Evolutionary conservation across 805 yeast genomes (phyloP), one percentile per base, ranked within the genome.

Genomic region (Blastobotrys parvus): DNA sequence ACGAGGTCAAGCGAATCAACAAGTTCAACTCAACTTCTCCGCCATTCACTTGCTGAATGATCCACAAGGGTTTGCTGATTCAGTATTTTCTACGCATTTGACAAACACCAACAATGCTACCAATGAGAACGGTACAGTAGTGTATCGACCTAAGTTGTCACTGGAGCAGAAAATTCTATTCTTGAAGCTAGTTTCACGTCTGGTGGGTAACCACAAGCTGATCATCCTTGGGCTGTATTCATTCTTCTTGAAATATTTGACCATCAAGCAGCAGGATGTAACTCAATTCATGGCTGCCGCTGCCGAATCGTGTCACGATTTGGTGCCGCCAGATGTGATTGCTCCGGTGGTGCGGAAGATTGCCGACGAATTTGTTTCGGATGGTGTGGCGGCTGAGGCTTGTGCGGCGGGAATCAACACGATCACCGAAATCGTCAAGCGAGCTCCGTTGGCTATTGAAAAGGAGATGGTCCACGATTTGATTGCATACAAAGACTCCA

Each of bases 361-460:
- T 51, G 97, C 98, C 1, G 94, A 92, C 64, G 98, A 92, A 65
- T 92, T 92, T 57, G 96, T 92, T 20, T 83, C 95, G 52, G 97
- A 92, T 59, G 99, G 99, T 72, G 98, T 92, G 32, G 88, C 97
- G 13, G 80, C 95, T 27, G 96, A 92, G 65, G 99, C 89, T 43
- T 97, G 97, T 3, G 88, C 97, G 42, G 97, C 97, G 3, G 99
- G 99, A 57, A 73, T 92, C 52, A 92, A 92, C 63, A 85, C 97
- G 2, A 90, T 90, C 46, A 74, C 97, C 54, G 98, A 92, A 64
- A 87, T 92, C 45, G 72, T 89, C 50, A 65, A 95, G 1, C 80
- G 99, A 70, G 94, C 94, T 8, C 97, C 98, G 13, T 70, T 90
- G 51, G 95, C 97, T 20, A 88, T 92, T 55, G 97, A 88, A 42